These are phyloP conservation scores for Calonectria pseudoturangicola DNA, from an alignment of 2,329 filamentous ascomycete genomes.

Conservation along the genomic window DNA sequence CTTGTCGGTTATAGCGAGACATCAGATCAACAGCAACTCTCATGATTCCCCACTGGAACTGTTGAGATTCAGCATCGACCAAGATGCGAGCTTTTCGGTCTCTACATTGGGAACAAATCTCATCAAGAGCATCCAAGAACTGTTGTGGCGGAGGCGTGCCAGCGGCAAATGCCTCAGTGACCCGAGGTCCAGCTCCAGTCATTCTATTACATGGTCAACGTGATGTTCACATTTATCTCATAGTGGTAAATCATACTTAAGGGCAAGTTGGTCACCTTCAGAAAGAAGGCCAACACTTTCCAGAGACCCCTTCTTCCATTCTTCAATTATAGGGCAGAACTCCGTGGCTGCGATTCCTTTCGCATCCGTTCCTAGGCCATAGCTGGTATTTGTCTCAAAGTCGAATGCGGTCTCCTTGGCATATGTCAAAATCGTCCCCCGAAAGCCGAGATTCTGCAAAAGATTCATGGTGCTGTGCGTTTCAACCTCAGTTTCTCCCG, in stretches of 20 bases:
- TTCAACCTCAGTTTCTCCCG: neutral
- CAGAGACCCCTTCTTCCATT: neutral
- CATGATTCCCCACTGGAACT: slow-evolving; percentile 6
- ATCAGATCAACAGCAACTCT: slow-evolving; percentile 1
- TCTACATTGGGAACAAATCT: neutral
- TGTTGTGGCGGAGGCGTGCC: neutral
- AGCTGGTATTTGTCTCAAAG: neutral
- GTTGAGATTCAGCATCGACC: neutral
- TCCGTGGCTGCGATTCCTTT: neutral
- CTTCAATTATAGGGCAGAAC: neutral
- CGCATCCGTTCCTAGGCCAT: neutral
- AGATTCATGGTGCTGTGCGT: neutral
- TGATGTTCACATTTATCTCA: neutral
- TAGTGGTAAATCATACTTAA: neutral
- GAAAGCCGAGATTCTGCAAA: neutral
- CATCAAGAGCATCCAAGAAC: neutral
- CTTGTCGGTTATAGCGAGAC: neutral
- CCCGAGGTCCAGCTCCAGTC: neutral
- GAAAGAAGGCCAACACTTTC: neutral
- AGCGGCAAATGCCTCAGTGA: neutral
- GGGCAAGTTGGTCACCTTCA: slow-evolving; percentile 1
- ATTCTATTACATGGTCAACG: neutral
- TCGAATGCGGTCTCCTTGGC: neutral
- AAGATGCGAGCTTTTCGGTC: neutral
- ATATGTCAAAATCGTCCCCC: neutral